Evolutionary conservation across 2,329 filamentous ascomycete species (phyloP).

Genomic region (Botrytis pseudocinerea): DNA sequence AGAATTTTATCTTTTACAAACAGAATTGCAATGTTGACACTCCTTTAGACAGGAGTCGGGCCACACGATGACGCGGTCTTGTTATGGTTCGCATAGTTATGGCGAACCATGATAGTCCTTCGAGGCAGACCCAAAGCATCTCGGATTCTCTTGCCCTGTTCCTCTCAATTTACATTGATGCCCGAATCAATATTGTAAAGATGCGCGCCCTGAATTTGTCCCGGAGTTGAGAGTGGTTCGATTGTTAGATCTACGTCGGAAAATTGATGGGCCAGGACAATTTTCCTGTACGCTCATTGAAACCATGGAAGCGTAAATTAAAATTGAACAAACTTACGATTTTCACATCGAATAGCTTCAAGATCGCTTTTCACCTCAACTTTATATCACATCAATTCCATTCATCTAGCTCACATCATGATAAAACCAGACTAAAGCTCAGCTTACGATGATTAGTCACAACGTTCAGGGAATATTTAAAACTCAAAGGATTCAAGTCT

Average conservation of each 20-base stretch:
- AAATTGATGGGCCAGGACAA: background rate
- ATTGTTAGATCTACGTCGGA: background rate
- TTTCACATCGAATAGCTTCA: background rate
- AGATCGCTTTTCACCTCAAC: background rate
- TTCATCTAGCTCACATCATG: too few species aligned
- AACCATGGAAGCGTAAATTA: background rate
- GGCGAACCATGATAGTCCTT: background rate
- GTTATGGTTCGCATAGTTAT: background rate
- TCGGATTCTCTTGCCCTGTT: background rate
- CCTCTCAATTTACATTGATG: background rate
- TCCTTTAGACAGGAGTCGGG: background rate
- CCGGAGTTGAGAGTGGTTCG: background rate
- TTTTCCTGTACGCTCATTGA: background rate
- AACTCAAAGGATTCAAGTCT: background rate
- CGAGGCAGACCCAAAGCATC: background rate
- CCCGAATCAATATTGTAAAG: background rate
- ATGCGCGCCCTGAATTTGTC: background rate
- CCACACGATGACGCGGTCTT: background rate
- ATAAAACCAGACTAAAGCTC: too few species aligned
- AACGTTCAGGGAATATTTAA: background rate
- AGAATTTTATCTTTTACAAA: background rate
- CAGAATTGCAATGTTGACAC: background rate
- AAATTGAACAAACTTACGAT: background rate
- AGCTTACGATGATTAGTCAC: too few species aligned
- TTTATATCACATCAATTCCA: too few species aligned